Evolutionary conservation across 192 early-diverging fungal genomes (phyloP).

Genomic region (Rhizophlyctis rosea): DNA sequence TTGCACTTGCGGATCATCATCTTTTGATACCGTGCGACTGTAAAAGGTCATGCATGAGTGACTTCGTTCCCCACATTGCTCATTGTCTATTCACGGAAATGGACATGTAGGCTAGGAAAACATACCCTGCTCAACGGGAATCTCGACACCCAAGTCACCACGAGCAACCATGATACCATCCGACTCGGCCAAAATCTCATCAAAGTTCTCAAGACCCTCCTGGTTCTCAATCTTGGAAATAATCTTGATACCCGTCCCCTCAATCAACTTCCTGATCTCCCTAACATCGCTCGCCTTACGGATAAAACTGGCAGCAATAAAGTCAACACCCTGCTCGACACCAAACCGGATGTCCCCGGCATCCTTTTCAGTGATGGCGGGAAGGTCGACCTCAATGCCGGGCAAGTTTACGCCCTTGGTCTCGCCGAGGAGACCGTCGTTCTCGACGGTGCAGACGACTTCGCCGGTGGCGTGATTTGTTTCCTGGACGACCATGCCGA

Average conservation of each 20-base stretch:
- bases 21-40: constrained; percentile 74
- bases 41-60: constrained; percentile 1
- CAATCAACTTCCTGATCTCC: constrained; percentile 82
- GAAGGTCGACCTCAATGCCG: constrained; percentile 83
- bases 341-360: constrained; percentile 87
- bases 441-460: constrained; percentile 53
- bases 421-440: constrained; percentile 83
- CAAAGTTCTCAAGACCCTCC: constrained; percentile 98
- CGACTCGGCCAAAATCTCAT: constrained; percentile 88
- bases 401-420: constrained; percentile 98
- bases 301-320: constrained; percentile 96
- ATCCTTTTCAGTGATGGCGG: constrained; percentile 95
- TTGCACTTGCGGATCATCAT: constrained; percentile 99
- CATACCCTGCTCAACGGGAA: constrained; percentile 79
- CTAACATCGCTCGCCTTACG: constrained; percentile 85
- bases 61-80: constrained; percentile 54
- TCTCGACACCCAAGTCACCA: constrained; percentile 97
- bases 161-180: constrained; percentile 99
- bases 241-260: constrained; percentile 85
- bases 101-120: no score
- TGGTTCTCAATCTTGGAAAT: constrained; percentile 98
- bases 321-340: constrained; percentile 89
- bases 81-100: constrained; percentile 16
- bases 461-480: constrained; percentile 27
- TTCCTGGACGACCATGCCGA: constrained; percentile 42